Evolutionary conservation across 2,329 filamentous ascomycete genomes (phyloP), one percentile per base, ranked within the genome.

Genomic region (Exophiala viscosa): DNA sequence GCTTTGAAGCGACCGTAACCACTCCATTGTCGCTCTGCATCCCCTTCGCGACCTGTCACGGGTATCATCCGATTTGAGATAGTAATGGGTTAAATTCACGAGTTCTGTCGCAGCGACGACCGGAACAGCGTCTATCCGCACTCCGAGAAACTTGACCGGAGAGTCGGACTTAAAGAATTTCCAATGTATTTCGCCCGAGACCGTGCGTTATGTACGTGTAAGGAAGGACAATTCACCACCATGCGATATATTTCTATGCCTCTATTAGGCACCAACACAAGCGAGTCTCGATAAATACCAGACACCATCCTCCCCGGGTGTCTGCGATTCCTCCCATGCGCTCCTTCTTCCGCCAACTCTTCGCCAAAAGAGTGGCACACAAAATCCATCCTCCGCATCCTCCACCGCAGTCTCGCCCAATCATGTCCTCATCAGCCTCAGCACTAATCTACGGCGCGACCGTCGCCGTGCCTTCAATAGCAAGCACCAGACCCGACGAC

Each of bases 361-460:
- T 58, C 42, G 39, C 23, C 50, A 58, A 54, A 40, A 44, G 45
- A 43, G 44, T 49, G 33, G 46, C 55, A 38, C 62, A 64, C 57
- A 60, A 55, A 59, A 55, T 55, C 34, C 38, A 40, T 18, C 43
- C 45, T 43, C 52, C 60, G 34, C 50, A 50, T 23, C 50, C 40
- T 28, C 41, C 53, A 61, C 51, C 39, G 17, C 18, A 42, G 17
- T 52, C 45, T 15, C 67, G 65, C 59, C 69, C 57, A 40, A 73
- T 73, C 69, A 61, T 63, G 20, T 65, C 66, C 32, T 65, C 68
- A 4, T 61, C 60, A 5, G 69, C 68, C 1, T 66, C 69, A 6
- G 67, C 67, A 8, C 62, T 70, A 46, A 64, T 74, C 17, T 74
- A 74, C 57, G 69, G 69, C 10, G 63, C 73, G n/a, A 69, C 69